Conservation (phyloP, 2,329 filamentous ascomycete species). For the Torrubiellomyces zombiae region DNA sequence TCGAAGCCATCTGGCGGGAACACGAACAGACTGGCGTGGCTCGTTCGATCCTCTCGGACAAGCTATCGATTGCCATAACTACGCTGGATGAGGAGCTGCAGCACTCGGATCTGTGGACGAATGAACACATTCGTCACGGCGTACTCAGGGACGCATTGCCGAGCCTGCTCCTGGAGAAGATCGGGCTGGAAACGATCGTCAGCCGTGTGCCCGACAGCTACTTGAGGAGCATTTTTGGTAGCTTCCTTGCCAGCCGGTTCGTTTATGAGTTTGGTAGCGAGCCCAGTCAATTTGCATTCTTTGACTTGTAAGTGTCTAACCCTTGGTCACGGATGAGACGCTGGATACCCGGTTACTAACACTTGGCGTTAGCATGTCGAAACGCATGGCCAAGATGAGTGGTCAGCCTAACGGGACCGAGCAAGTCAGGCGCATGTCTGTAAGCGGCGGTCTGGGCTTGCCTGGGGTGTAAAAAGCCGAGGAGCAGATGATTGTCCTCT, state of each 20-base stretch:
- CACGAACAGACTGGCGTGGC: slow-evolving; percentile 64
- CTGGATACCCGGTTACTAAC: slow-evolving; percentile 1
- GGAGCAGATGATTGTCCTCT: no score
- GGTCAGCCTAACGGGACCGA: slow-evolving; percentile 10
- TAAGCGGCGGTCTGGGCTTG: slow-evolving; percentile 7
- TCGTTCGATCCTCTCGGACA: slow-evolving; percentile 80
- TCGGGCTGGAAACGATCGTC: slow-evolving; percentile 79
- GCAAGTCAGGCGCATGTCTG: slow-evolving; percentile 11
- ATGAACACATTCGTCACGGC: slow-evolving; percentile 57
- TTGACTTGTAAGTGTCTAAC: slow-evolving; percentile 67
- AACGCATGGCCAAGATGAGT: slow-evolving; percentile 36
- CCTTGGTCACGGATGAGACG: neutral
- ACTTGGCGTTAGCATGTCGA: slow-evolving; percentile 38
- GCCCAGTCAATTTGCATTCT: slow-evolving; percentile 95
- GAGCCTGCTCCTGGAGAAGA: slow-evolving; percentile 66
- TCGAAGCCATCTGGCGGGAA: slow-evolving; percentile 96
- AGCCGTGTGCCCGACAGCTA: slow-evolving; percentile 81
- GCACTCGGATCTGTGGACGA: slow-evolving; percentile 79
- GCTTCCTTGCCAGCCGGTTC: slow-evolving; percentile 85
- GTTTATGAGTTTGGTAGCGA: slow-evolving; percentile 89
- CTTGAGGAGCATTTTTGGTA: slow-evolving; percentile 87
- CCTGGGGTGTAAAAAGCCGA: no score
- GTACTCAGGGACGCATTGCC: slow-evolving; percentile 79
- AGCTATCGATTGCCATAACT: slow-evolving; percentile 84
- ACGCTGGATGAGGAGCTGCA: slow-evolving; percentile 92